Evolutionary conservation across 2,329 filamentous ascomycete genomes (phyloP).

Genomic region (Ceratocystis ficicola): DNA sequence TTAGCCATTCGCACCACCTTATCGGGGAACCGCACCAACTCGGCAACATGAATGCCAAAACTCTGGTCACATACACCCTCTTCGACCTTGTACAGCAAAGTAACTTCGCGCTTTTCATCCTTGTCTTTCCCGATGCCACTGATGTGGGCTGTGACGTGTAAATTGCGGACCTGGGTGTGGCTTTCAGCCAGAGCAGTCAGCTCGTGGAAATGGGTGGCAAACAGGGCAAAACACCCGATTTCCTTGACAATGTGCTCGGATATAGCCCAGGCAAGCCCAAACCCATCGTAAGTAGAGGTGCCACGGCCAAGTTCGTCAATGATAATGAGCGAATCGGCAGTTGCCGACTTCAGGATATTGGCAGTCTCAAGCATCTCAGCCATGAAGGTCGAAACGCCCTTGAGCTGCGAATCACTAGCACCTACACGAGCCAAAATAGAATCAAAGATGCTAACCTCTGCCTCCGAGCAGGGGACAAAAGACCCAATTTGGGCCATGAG

Average conservation of each 20-base stretch:
- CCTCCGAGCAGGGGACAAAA: constrained; percentile 84
- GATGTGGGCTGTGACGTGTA: constrained; percentile 95
- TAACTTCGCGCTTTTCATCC: constrained; percentile 66
- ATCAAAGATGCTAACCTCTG: constrained; percentile 91
- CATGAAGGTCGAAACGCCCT: constrained; percentile 98
- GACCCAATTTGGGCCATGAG: constrained; percentile 95
- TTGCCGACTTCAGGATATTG: constrained; percentile 95
- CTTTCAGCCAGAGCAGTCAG: constrained; percentile 80
- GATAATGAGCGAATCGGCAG: constrained; percentile 89
- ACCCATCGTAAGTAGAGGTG: constrained; percentile 95
- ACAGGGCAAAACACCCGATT: constrained; percentile 86
- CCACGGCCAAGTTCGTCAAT: constrained; percentile 95
- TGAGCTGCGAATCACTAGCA: constrained; percentile 90
- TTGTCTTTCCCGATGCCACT: constrained; percentile 36
- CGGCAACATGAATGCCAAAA: constrained; percentile 96
- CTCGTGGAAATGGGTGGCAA: constrained; percentile 98
- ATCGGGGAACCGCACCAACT: constrained; percentile 87
- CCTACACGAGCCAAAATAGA: constrained; percentile 92
- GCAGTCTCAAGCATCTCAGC: constrained; percentile 98
- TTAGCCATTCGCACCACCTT: constrained; percentile 99
- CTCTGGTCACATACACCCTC: constrained; percentile 93
- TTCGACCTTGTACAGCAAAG: constrained; percentile 90
- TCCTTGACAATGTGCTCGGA: constrained; percentile 94
- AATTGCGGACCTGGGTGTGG: constrained; percentile 76
- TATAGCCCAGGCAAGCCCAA: constrained; percentile 97